Percentiles rank a stretch among this genome's conserved stretches.
Conservation (phyloP, 2,329 filamentous ascomycete genomes). For the Truncatella angustata region DNA sequence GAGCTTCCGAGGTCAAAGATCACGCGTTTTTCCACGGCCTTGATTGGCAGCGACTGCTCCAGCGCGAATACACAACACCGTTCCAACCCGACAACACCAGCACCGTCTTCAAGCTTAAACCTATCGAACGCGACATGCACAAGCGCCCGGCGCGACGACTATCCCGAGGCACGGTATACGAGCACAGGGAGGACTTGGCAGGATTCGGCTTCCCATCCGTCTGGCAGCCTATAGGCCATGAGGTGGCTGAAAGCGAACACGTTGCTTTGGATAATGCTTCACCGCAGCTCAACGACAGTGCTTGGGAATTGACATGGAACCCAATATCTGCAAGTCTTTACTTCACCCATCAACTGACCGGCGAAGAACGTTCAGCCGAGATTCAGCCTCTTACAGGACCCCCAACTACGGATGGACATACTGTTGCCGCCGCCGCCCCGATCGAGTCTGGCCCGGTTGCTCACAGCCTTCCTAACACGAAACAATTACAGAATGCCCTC, state of each 20-base stretch:
- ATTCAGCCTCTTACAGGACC: not conserved
- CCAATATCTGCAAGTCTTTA: not conserved
- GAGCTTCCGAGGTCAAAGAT: constrained; percentile 3
- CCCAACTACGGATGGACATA: not conserved
- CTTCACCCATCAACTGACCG: not conserved
- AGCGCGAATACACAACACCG: not conserved
- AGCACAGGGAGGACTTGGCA: not conserved
- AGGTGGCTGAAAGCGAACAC: not conserved
- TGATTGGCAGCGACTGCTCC: constrained; percentile 1
- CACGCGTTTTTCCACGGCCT: not conserved
- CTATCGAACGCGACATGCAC: not conserved
- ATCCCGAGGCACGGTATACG: not conserved
- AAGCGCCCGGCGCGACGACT: not conserved
- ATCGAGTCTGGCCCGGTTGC: not conserved
- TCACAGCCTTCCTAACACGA: not conserved
- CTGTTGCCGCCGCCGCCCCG: not conserved
- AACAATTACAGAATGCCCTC: not conserved
- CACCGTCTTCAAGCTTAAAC: not conserved
- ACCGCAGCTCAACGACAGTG: not conserved
- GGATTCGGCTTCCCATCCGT: not conserved
- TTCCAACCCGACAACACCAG: not conserved
- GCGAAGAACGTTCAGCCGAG: not conserved
- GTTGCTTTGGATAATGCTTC: too few species aligned
- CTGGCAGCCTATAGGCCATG: not conserved
- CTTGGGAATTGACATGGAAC: constrained; percentile 4